Base-by-base conservation (phyloP, 352 stramenopile species). In the Peronospora destructor region DNA sequence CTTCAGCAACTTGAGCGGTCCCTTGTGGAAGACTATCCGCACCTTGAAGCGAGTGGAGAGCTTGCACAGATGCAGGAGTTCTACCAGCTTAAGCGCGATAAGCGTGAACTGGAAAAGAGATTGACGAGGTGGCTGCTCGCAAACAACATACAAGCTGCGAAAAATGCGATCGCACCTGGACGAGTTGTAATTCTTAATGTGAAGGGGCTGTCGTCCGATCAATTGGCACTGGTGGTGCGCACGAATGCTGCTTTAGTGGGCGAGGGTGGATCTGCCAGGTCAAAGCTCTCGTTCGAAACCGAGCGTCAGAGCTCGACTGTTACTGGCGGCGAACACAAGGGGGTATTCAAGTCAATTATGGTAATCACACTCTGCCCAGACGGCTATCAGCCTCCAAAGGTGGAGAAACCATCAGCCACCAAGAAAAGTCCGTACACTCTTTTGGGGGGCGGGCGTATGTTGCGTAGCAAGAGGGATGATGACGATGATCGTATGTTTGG, bases 321-420 rank as follows among this genome's bases (percentile, higher is more conserved):
- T 19, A 32, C 17, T 2, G 58, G 64, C 26, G 26, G 43, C 12
- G 36, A 49, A 2, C 46, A 51, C n/a, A 61, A 66, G 11, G 62
- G 61, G 3, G 59, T 86, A n/a, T 87, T 87, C 54, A 87, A 87
- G 64, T 81, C 68, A 1, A 75, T 91, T 50, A 85, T 79, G 14
- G 66, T 91, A 7, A 29, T 88, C 16, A 85, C 76, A 53, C 54
- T 88, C 0, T 91, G 79, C 12, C 64, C 73, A 0, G 71, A 87
- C 12, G 60, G 79, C 35, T 91, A 87, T 45, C 53, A 73, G 29
- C 71, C 74, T 16, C 76, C 79, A 12, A 68, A 71, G 19, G 52
- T 65, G 14, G 54, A 59, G 37, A 37, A 38, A 2, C 12, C 36
- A 38, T 52, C 40, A 26, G 45, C 57, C 17, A 40, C 14, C 26